phyloP scores from a whole-genome alignment of 176 grass and related monocot genomes.

The Bonia amplexicaulis region DNA sequence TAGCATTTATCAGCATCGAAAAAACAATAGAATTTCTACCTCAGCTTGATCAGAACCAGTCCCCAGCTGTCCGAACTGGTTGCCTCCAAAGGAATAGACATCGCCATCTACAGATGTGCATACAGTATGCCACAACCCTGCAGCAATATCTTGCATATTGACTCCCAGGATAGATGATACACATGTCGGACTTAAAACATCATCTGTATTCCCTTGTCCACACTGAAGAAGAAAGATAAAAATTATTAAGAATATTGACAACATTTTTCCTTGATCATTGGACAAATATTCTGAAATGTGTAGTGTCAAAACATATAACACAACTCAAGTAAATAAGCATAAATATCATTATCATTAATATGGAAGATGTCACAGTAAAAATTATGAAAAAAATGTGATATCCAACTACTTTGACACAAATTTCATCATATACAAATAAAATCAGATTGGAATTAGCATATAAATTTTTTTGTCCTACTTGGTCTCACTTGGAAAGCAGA shows the following conservation, averaged over 20 bases:
- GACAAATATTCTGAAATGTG: not conserved
- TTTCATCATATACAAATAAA: not conserved
- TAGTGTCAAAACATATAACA: not conserved
- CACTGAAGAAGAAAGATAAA: slow-evolving; percentile 56
- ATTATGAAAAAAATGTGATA: not conserved
- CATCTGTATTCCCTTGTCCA: slow-evolving; percentile 88
- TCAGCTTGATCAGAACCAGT: slow-evolving; percentile 97
- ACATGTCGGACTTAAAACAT: slow-evolving; percentile 81
- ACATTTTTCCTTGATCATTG: not conserved
- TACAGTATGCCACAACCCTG: slow-evolving; percentile 93
- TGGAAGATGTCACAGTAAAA: not conserved
- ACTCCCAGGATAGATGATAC: slow-evolving; percentile 91
- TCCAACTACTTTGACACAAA: not conserved
- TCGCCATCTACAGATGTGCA: slow-evolving; percentile 83
- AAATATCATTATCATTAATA: not conserved
- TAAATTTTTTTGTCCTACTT: not conserved
- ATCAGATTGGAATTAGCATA: not conserved
- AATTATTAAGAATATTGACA: slow-evolving; percentile 4
- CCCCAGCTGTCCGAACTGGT: slow-evolving; percentile 97
- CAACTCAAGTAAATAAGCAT: not conserved
- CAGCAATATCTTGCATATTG: slow-evolving; percentile 72
- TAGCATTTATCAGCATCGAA: not conserved
- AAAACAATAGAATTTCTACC: slow-evolving; percentile 30
- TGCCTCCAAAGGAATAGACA: slow-evolving; percentile 96
- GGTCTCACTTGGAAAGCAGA: not conserved